Evolutionary conservation across 2,329 filamentous ascomycete genomes (phyloP), one percentile per base, ranked within the genome.

Genomic region (Exophiala bonariae): DNA sequence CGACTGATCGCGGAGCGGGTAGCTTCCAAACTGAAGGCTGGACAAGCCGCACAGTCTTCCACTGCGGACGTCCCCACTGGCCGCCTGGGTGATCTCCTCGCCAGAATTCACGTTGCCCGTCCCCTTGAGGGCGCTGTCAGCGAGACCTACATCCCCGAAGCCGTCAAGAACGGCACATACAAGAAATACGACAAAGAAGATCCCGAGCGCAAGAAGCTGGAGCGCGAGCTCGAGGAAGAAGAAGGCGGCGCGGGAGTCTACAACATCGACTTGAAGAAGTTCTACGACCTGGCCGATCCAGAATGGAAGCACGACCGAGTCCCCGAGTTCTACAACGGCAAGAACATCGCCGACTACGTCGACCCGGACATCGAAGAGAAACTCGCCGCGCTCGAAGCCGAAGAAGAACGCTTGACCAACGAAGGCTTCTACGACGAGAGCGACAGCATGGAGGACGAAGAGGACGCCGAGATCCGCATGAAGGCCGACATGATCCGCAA

Each of bases 221-320:
- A 93, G 62, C 84, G 86, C 55, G 93, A 99, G 62, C 72, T 95
- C 54, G 90, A 99, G 70, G 88, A 85, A 61, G 88, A 95, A 71
- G 88, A 96, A 52, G 93, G 93, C 47, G 93, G 93, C 61, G 87
- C 93, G 33, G 93, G 95, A 73, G 93, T 99, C 39, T 97, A 87
- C 81, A 97, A 89, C 68, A 83, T 96, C 61, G 89, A 99, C 65
- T 79, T 97, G 63, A 87, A 89, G 68, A 82, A 89, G 65, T 87
- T 93, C 64, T 99, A 95, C 69, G 72, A 90, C 13, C 83, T 97
- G 54, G 89, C 87, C 55, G 82, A 96, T 66, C 82, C 86, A 33
- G 89, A 93, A 49, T 97, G 93, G 93, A 96, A 95, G 69, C 82
- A 96, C 66, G 95, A 99, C 74, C 89, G 87, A 72, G 87, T 97